Evolutionary conservation across 352 stramenopile species (phyloP).

Genomic region (Halophytophthora batemanensis): DNA sequence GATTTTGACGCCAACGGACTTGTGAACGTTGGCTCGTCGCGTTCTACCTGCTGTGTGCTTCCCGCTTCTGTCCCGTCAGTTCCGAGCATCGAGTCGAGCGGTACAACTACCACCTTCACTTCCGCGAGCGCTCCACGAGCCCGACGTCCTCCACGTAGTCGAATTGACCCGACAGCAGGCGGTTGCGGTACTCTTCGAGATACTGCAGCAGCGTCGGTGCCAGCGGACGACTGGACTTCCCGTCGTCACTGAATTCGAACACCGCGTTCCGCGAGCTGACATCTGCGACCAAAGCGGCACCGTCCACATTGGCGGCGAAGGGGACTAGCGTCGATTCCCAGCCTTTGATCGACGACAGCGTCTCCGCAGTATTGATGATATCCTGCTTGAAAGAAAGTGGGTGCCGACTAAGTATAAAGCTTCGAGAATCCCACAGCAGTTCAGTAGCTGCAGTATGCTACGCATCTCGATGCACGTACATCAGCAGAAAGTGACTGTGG

Average conservation of each 20-base stretch:
- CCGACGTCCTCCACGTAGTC: conserved; percentile 85
- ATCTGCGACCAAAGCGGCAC: conserved; percentile 61
- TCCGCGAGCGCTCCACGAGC: conserved; percentile 69
- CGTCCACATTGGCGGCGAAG: conserved; percentile 71
- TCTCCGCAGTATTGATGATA: conserved; percentile 55
- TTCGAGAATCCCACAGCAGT: background rate
- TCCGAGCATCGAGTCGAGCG: background rate
- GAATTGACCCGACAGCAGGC: conserved; percentile 75
- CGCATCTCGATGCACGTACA: conserved; percentile 19
- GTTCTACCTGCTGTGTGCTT: background rate
- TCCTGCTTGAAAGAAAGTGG: conserved; percentile 26
- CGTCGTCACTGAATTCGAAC: conserved; percentile 68
- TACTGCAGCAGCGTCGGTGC: conserved; percentile 59
- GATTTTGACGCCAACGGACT: no score
- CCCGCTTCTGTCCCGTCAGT: background rate
- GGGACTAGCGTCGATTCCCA: conserved; percentile 67
- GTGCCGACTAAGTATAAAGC: background rate
- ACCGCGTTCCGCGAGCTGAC: conserved; percentile 49
- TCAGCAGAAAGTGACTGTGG: conserved; percentile 54
- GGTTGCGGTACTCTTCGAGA: conserved; percentile 78
- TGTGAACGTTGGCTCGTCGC: no score
- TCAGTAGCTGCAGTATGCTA: background rate
- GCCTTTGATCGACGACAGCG: conserved; percentile 34
- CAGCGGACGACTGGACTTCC: conserved; percentile 40
- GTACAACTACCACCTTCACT: conserved; percentile 21